Evolutionary conservation across 2,329 filamentous ascomycete genomes (phyloP).

Genomic region (Harringtonia aguacate): DNA sequence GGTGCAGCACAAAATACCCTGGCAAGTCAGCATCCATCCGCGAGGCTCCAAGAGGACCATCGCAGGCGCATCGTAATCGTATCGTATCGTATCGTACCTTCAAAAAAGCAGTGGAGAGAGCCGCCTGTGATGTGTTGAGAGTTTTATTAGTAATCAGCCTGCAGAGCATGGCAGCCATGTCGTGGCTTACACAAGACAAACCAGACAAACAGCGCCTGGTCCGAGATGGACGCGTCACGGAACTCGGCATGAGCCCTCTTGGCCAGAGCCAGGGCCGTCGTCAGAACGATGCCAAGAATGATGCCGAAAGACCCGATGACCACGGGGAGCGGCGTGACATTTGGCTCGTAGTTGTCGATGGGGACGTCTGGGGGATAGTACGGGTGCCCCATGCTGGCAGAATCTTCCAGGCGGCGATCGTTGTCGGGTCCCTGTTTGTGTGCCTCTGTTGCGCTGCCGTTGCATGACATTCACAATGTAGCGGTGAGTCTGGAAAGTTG

Average conservation of each 20-base stretch:
- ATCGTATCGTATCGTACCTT: too few relatives aligned
- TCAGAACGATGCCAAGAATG: constrained; percentile 25
- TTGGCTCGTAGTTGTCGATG: constrained; percentile 35
- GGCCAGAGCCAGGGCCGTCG: constrained; percentile 20
- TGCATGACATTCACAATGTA: too few relatives aligned
- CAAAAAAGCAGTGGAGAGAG: constrained; percentile 70
- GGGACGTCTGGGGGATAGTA: constrained; percentile 35
- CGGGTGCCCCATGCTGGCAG: constrained; percentile 25
- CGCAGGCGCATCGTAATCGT: too few relatives aligned
- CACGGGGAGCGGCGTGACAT: constrained; percentile 26
- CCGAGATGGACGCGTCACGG: constrained; percentile 21
- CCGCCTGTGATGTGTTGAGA: constrained; percentile 33
- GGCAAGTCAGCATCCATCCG: background rate
- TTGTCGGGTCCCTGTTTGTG: too few relatives aligned
- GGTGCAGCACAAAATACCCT: constrained; percentile 70
- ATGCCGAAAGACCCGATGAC: constrained; percentile 27
- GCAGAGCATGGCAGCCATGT: background rate
- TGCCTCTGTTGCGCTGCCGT: too few relatives aligned
- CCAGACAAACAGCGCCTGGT: constrained; percentile 38
- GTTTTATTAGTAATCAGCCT: background rate
- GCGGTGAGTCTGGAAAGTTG: too few relatives aligned
- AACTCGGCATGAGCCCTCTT: constrained; percentile 4
- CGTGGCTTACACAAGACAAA: constrained; percentile 37
- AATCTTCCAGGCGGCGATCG: too few relatives aligned
- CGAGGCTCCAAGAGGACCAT: too few relatives aligned